Percentiles rank a stretch among this genome's conserved stretches.
These are phyloP conservation scores for slime mould (Dictyostelium discoideum) DNA, from an alignment of 78 protist species.

Conservation along the genomic window DNA sequence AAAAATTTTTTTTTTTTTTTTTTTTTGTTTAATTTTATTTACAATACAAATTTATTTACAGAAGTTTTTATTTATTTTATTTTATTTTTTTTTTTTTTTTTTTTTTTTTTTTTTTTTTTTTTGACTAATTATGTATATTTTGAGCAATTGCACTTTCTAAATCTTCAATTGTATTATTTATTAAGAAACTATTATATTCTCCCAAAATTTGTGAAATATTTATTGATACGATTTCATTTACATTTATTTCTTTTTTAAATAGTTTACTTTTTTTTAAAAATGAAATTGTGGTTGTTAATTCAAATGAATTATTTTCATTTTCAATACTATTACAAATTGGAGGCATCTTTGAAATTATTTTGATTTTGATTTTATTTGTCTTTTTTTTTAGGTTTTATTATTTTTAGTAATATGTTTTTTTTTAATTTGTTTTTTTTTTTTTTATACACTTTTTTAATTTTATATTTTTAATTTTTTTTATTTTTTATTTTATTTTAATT, in stretches of 20 bases:
- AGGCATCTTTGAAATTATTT: background rate
- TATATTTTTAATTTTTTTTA: too few species aligned
- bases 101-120: background rate
- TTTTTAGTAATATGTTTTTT: too few species aligned
- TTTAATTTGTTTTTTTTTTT: too few species aligned
- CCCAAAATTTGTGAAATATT: background rate
- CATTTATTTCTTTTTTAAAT: background rate
- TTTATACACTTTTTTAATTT: too few species aligned
- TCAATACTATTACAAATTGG: background rate
- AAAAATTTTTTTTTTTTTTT: too few species aligned
- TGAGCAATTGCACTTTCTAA: background rate
- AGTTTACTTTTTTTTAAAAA: background rate
- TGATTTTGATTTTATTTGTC: too few species aligned
- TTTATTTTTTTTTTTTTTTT: background rate
- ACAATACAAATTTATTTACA: background rate
- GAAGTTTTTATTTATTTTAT: background rate
- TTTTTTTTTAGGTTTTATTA: too few species aligned
- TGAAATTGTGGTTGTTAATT: background rate
- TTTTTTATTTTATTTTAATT: too few species aligned
- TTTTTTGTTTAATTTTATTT: too few species aligned
- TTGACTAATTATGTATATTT: background rate
- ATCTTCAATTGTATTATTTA: slow-evolving; percentile 1
- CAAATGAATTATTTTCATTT: background rate
- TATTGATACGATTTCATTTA: background rate
- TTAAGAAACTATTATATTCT: background rate